These are phyloP conservation scores for Turritis glabra DNA, from an alignment of 345 rosid species.

Conservation along the genomic window DNA sequence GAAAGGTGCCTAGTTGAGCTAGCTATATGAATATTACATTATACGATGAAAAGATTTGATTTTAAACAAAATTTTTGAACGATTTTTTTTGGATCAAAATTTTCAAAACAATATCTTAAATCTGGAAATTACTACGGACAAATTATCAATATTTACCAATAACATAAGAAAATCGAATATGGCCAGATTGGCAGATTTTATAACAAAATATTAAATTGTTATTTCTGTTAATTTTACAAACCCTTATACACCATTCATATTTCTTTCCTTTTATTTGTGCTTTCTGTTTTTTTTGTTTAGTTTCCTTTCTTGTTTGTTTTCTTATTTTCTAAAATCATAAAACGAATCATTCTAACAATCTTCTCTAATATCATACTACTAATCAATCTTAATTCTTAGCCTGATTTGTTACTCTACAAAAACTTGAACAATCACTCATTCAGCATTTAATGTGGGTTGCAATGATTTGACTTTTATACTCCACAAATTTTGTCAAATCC, in stretches of 20 bases:
- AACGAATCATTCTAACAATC: neutral
- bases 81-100: no score
- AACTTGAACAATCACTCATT: neutral
- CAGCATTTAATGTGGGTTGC: neutral
- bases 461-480: neutral
- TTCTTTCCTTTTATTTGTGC: neutral
- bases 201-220: neutral
- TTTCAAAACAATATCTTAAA: no score
- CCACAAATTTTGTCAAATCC: constrained; percentile 1
- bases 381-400: neutral
- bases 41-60: no score
- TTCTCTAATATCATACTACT: neutral
- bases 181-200: neutral
- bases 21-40: no score
- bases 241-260: no score
- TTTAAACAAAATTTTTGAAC: no score
- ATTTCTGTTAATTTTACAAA: neutral
- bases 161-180: neutral
- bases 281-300: neutral
- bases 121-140: neutral
- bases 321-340: neutral
- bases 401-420: neutral
- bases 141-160: neutral
- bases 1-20: no score
- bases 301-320: neutral